A percentile compares a stretch with the other conserved stretches of the same genome.
Conservation (phyloP, 306 rosid species). For the Luffa acutangula region DNA sequence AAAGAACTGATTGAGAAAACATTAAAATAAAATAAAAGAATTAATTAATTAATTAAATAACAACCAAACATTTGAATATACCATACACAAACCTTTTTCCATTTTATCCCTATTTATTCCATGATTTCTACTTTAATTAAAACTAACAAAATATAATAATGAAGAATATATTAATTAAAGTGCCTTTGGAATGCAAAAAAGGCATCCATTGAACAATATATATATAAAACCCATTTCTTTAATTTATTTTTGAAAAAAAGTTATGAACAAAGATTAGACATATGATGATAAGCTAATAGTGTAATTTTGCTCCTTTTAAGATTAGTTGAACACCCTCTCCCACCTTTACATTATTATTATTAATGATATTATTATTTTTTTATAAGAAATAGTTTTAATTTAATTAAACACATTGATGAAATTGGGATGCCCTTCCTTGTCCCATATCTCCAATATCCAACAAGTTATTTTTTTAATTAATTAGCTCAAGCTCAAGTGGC, state of each 20-base stretch:
- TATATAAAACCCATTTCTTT: background rate
- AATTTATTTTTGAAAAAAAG: background rate
- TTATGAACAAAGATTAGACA: slow-evolving; percentile 2
- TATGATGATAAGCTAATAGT: background rate
- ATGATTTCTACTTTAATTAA: background rate
- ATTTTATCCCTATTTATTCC: background rate
- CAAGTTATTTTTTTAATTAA: background rate
- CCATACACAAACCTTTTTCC: background rate
- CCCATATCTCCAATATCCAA: slow-evolving; percentile 3
- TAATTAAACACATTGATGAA: slow-evolving; percentile 9
- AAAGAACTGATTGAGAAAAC: background rate
- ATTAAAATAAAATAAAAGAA: background rate
- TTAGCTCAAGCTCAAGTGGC: background rate
- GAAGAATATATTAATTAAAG: background rate
- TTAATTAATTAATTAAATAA: background rate
- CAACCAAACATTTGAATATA: background rate
- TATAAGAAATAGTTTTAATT: background rate
- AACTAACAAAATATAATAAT: background rate
- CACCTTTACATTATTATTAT: background rate
- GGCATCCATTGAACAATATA: background rate
- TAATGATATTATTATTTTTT: background rate
- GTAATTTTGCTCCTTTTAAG: slow-evolving; percentile 6
- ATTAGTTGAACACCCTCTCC: background rate
- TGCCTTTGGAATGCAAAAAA: slow-evolving; percentile 11
- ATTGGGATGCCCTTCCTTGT: background rate